phyloP scores from a whole-genome alignment of 2,329 filamentous ascomycete genomes.

The Xylariaceae sp. region DNA sequence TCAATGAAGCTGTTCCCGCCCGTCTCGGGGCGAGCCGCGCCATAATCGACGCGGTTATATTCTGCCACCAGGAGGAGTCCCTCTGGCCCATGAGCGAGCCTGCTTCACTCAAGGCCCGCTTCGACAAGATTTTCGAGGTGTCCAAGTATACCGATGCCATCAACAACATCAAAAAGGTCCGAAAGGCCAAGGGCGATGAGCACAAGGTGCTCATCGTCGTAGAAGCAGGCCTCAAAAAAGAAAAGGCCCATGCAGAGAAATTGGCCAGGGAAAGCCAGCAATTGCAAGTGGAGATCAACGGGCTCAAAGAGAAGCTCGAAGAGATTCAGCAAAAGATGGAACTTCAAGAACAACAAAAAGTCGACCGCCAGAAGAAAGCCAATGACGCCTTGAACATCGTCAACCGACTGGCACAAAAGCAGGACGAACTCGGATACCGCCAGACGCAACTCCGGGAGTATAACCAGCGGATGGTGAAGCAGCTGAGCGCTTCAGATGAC shows the following conservation, averaged over 20 bases:
- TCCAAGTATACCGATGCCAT: conserved; percentile 97
- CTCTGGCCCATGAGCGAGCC: conserved; percentile 95
- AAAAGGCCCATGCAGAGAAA: conserved; percentile 80
- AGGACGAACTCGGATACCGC: conserved; percentile 68
- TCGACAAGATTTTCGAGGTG: conserved; percentile 97
- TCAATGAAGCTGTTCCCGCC: conserved; percentile 80
- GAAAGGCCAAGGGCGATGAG: conserved; percentile 78
- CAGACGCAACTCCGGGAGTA: conserved; percentile 70
- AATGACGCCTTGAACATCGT: conserved; percentile 73
- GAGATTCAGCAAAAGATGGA: conserved; percentile 60
- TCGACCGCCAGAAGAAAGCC: conserved; percentile 68
- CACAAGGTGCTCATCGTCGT: conserved; percentile 70
- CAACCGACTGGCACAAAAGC: conserved; percentile 72
- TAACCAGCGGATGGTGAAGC: conserved; percentile 67
- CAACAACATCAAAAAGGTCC: conserved; percentile 84
- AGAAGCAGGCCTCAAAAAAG: conserved; percentile 73
- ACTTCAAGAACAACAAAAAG: conserved; percentile 55
- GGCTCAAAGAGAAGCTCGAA: conserved; percentile 56
- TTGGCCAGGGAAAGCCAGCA: conserved; percentile 63
- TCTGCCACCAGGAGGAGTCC: conserved; percentile 97
- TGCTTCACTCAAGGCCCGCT: conserved; percentile 80
- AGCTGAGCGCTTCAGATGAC: conserved; percentile 71
- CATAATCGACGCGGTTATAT: conserved; percentile 91
- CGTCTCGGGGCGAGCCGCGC: conserved; percentile 87
- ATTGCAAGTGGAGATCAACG: conserved; percentile 65